Base-by-base conservation (phyloP, 192 early-diverging fungal species). In the Coemansia sp. region DNA sequence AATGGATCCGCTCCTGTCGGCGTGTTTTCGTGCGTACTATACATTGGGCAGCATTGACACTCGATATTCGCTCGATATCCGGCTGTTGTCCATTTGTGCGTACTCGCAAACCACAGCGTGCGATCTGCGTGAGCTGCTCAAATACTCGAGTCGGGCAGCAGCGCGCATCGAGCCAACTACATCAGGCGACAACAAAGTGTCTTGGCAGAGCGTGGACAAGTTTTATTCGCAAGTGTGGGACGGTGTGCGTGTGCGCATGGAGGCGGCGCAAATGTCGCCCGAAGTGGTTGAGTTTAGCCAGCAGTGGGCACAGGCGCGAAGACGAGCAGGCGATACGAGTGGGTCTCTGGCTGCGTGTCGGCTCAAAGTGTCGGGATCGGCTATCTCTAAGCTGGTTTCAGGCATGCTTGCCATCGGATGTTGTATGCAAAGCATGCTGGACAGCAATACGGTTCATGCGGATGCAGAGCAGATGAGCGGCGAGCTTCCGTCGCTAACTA, bases 21-120 rank as follows among this genome's bases (percentile, higher is more conserved):
- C 50, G 22, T 78, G 75, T 23, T 78, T 78, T 29, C 69, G 75
- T 19, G 62, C 75, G 12, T 78, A 78, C 61, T 78, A 73, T 22
- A 59, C 70, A n/a, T 64, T 78, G 19, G 70, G 70, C 16, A 35
- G 51, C 1, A 43, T 41, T 4, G 13, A 19, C 18, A 49, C 54
- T 18, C 41, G 32, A 18, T 45, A 49, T 2, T 27, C 63, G 6
- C 56, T 78, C 39, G 53, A 49, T 12, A 66, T 78, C 20, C 65
- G 70, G 12, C 29, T 69, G 29, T 49, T 78, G 38, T 66, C 62
- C 10, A 35, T 78, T 19, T 24, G 51, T 11, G 69, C 75, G 13
- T 73, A 73, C 19, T 39, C 66, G 26, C 72, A 56, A 19, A 65
- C 75, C 8, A 65, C 58, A n/a, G 45, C 29, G 3, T 73, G 75